Evolutionary conservation across 208 protist genomes (phyloP), one percentile per base, ranked within the genome.

Genomic region (Entamoeba moshkovskii): DNA sequence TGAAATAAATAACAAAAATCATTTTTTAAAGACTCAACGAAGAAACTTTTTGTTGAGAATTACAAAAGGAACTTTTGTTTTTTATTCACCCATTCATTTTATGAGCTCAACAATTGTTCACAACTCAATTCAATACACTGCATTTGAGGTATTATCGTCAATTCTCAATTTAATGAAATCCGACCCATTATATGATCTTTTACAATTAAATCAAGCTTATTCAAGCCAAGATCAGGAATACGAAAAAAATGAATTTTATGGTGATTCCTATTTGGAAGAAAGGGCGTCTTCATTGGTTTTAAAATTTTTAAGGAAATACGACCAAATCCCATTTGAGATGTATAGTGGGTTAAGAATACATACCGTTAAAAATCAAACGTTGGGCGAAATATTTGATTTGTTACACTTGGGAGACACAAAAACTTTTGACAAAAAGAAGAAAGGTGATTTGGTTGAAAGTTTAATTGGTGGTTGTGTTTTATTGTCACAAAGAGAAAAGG

Each of bases 181-280:
- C 13, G 59, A 85, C n/a, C 33, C 59, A 13, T 38, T 85, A 8
- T 85, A 42, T 38, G 59, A 85, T 29, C n/a, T 85, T 13, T 85
- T 85, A 38, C 59, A 85, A 85, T 38, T 85, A 29, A 85, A 85
- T 4, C 59, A 85, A 85, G 59, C 59, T 2, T 85, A 85, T 29
- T 85, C 59, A 13, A 85, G 59, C 11, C 59, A 85, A 85, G 59
- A 85, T 4, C 59, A 85, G n/a, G 59, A 85, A 38, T 85, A 85
- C n/a, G 59, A 85, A 38, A 85, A 85, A 85, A 85, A 85, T 85
- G 59, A 85, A 85, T 85, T 85, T 85, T 85, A 85, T 38, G 59
- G 59, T 33, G 59, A 85, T 38, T 85, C 59, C 0, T 85, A 85
- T 85, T 29, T 85, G 13, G 59, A 85, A 85, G 59, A 85, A 85